Conservation (phyloP, 208 protist species). For the Novymonas esmeraldas region DNA sequence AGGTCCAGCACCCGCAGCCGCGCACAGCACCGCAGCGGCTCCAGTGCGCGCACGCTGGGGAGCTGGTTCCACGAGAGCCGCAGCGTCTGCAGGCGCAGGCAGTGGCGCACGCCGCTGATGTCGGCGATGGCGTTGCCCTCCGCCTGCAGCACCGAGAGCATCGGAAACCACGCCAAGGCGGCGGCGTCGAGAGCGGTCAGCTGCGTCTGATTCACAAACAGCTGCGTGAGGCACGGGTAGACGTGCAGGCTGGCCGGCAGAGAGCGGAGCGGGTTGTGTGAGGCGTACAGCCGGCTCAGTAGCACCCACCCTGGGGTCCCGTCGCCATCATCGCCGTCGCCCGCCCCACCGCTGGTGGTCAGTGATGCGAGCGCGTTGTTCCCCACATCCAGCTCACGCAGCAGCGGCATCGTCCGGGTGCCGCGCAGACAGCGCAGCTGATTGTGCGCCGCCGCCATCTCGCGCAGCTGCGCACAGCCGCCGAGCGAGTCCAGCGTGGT, state of each 20-base stretch:
- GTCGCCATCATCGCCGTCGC: constrained; percentile 13
- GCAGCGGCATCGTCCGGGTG: constrained; percentile 34
- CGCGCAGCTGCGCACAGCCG: constrained; percentile 44
- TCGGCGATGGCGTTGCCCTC: constrained; percentile 71
- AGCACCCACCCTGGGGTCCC: constrained; percentile 18
- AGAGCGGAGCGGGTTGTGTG: constrained; percentile 48
- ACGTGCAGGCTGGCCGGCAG: constrained; percentile 12
- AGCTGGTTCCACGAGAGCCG: constrained; percentile 76
- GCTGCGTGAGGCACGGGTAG: constrained; percentile 60
- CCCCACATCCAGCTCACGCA: constrained; percentile 68
- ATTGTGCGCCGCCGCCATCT: constrained; percentile 62
- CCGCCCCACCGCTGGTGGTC: no score
- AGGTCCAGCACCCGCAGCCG: constrained; percentile 52
- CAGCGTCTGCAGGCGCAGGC: constrained; percentile 56
- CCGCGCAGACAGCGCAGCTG: constrained; percentile 34
- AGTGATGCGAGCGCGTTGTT: constrained; percentile 48
- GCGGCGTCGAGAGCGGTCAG: constrained; percentile 39
- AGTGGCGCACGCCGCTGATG: constrained; percentile 61
- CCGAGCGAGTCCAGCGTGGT: constrained; percentile 43
- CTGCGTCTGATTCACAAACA: constrained; percentile 75
- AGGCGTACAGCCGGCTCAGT: constrained; percentile 64
- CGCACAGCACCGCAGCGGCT: constrained; percentile 51
- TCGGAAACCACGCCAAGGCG: constrained; percentile 59
- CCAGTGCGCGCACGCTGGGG: constrained; percentile 24
- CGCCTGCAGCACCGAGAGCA: constrained; percentile 70